A percentile compares a stretch with the other conserved stretches of the same genome.
Conservation (phyloP, 2,329 filamentous ascomycete species). For the Lachnum nothofagi region DNA sequence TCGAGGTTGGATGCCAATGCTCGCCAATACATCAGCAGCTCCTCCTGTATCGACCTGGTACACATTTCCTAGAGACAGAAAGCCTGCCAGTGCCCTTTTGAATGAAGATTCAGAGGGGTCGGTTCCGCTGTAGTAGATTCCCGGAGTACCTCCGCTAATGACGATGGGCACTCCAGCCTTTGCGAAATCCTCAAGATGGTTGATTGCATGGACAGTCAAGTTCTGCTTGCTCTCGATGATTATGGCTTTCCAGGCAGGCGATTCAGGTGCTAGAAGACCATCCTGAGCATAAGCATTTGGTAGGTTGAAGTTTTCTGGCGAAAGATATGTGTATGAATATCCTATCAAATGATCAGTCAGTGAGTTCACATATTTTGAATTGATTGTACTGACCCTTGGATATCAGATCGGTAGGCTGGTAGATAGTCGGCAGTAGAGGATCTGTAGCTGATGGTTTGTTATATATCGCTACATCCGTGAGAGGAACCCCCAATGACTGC, state of each 20-base stretch:
- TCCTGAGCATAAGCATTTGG: conserved; percentile 35
- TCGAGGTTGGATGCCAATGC: conserved; percentile 32
- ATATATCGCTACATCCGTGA: conserved; percentile 41
- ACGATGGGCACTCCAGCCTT: conserved; percentile 40
- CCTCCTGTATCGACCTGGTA: conserved; percentile 29
- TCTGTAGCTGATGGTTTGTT: conserved; percentile 19
- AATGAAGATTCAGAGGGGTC: no score
- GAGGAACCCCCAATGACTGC: conserved; percentile 37
- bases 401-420: conserved; percentile 4
- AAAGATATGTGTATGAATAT: conserved; percentile 37
- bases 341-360: conserved; percentile 6
- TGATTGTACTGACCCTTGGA: conserved; percentile 4
- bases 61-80: conserved; percentile 31
- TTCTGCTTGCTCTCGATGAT: conserved; percentile 36
- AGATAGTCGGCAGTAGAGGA: not conserved
- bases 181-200: conserved; percentile 35
- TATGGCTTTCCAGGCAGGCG: conserved; percentile 40
- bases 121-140: conserved; percentile 20
- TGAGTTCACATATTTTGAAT: no score
- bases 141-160: conserved; percentile 35
- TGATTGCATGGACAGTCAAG: conserved; percentile 34
- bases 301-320: conserved; percentile 40
- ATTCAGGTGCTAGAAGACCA: conserved; percentile 35
- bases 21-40: conserved; percentile 31
- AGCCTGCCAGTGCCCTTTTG: no score